Evolutionary conservation across 208 protist genomes (phyloP).

Genomic region (Tritrichomonas foetus): DNA sequence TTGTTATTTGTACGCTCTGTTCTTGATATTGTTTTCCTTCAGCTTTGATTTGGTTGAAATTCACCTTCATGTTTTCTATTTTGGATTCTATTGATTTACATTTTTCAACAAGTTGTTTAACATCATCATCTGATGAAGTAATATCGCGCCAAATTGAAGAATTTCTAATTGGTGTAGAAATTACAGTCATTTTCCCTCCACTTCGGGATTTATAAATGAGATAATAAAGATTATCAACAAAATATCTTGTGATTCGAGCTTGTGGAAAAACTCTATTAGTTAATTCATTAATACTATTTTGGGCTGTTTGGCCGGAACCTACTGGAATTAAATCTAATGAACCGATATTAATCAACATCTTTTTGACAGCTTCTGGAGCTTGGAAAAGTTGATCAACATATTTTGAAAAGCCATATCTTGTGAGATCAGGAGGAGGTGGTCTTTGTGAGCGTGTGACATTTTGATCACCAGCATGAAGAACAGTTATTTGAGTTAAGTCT

Average conservation of each 20-base stretch:
- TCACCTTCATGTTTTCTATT: background rate
- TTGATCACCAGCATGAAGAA: background rate
- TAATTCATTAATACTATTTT: background rate
- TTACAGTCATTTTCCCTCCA: background rate
- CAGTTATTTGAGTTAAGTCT: background rate
- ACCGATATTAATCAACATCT: background rate
- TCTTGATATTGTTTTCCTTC: background rate
- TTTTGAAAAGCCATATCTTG: background rate
- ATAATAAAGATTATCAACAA: slow-evolving; percentile 2
- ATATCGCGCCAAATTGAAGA: background rate
- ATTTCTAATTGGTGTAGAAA: background rate
- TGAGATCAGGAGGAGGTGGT: background rate
- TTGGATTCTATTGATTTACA: background rate
- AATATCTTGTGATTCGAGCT: background rate
- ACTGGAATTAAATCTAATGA: background rate
- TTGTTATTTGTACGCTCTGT: background rate
- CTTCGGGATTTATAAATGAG: background rate
- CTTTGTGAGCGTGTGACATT: background rate
- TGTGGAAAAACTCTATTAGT: background rate
- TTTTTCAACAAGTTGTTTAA: background rate
- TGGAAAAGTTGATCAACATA: background rate
- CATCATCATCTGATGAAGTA: background rate
- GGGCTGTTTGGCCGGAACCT: background rate
- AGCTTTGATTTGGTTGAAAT: background rate
- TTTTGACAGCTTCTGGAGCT: background rate